Base-by-base conservation (phyloP, 2,329 filamentous ascomycete species). In the Aspergillus quadrilineatus region DNA sequence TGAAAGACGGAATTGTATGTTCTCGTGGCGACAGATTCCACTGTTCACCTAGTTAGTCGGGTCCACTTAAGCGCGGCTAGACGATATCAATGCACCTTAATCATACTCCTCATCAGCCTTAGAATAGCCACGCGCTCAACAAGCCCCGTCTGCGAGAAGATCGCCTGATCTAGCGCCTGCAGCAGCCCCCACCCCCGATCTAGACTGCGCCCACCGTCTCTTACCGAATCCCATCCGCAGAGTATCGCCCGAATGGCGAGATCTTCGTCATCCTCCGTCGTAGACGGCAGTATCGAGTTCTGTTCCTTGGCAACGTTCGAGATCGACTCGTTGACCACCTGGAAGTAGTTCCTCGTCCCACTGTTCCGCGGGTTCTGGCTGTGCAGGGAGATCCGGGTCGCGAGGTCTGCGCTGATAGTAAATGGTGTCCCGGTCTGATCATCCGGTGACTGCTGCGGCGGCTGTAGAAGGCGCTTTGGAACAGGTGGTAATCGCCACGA, bases 51-150 rank as follows among this genome's bases (percentile, higher is more conserved):
- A 22, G 29, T 51, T 34, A 51, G 49, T n/a, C 28, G 1, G 1
- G 9, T 7, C 22, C 22, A 22, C 22, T 22, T 3, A 22, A 22
- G 22, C 22, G 22, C 22, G 22, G 22, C 22, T 22, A 22, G 22
- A 22, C 22, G 22, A 22, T n/a, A 29, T 28, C 8, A 30, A 50
- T 44, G 22, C 22, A 55, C 53, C 41, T 50, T 55, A 32, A 55
- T 45, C 53, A 50, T 58, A 4, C 48, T 51, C 32, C 52, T 43
- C 56, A 56, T 58, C 44, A 58, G 17, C 30, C 56, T 32, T 22
- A 58, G 26, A 49, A 58, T 46, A 3, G 56, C 56, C 14, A 53
- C 51, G n/a, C 52, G 52, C 34, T 58, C 56, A 45, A 58, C 56
- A 29, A 52, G 4, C 39, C 53, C 53, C 5, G 56, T 53, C 42